Percentiles rank a stretch among this genome's conserved stretches.
Conservation (phyloP, 2,329 filamentous ascomycete genomes). For the Alternaria tenuissima region DNA sequence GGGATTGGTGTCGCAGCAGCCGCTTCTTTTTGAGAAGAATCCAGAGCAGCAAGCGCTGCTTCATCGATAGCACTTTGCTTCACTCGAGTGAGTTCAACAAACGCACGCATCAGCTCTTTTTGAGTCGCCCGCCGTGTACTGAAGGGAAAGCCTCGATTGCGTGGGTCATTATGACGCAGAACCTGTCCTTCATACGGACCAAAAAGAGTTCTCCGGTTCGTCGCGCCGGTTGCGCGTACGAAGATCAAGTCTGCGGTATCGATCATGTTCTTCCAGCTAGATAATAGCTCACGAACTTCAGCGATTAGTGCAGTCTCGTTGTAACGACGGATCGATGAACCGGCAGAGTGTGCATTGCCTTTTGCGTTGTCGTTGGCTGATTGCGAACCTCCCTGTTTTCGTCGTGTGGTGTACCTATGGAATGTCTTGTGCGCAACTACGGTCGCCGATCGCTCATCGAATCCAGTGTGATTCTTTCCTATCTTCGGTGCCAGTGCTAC, state of each 20-base stretch:
- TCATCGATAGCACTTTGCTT: constrained; percentile 84
- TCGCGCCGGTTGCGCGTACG: constrained; percentile 84
- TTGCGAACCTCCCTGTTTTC: constrained; percentile 96
- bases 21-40: constrained; percentile 54
- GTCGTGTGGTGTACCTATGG: constrained; percentile 92
- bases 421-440: constrained; percentile 97
- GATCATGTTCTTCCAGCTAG: constrained; percentile 85
- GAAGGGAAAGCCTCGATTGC: constrained; percentile 90
- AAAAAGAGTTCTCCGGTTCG: constrained; percentile 86
- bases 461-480: constrained; percentile 71
- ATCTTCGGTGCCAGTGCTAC: constrained; percentile 85
- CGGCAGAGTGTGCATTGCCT: constrained; percentile 91
- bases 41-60: constrained; percentile 62
- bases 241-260: constrained; percentile 87
- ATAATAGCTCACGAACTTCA: constrained; percentile 83
- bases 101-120: constrained; percentile 91
- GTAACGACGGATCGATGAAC: constrained; percentile 86
- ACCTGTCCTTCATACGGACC: constrained; percentile 91
- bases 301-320: constrained; percentile 90
- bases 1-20: constrained; percentile 46
- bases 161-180: constrained; percentile 76
- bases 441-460: constrained; percentile 83
- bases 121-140: constrained; percentile 91
- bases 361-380: constrained; percentile 95
- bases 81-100: constrained; percentile 89